Evolutionary conservation across 2,329 filamentous ascomycete genomes (phyloP).

Genomic region (Cladobotryum mycophilum): DNA sequence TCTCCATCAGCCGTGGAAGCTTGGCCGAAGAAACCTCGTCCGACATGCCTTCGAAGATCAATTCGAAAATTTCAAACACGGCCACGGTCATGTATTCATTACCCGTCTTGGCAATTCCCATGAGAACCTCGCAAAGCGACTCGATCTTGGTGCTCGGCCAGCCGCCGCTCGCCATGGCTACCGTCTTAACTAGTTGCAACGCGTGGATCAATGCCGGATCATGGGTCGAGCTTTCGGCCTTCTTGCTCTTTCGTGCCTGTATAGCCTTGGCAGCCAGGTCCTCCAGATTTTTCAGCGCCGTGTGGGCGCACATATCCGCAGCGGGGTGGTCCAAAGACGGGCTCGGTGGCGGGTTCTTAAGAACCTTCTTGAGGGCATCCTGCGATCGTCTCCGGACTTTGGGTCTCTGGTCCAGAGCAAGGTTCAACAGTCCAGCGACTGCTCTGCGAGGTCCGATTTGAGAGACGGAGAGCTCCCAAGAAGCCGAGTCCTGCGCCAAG

Average conservation of each 20-base stretch:
- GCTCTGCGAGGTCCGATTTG: constrained; percentile 83
- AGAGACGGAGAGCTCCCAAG: constrained; percentile 80
- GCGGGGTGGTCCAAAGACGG: constrained; percentile 91
- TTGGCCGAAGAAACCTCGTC: constrained; percentile 85
- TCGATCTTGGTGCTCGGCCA: constrained; percentile 98
- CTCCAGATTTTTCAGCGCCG: constrained; percentile 72
- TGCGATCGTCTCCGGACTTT: constrained; percentile 93
- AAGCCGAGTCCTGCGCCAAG: constrained; percentile 75
- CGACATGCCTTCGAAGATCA: constrained; percentile 88
- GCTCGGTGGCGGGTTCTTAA: constrained; percentile 81
- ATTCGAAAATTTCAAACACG: constrained; percentile 94
- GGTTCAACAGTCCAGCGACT: constrained; percentile 75
- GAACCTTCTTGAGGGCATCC: constrained; percentile 76
- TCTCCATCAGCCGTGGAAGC: constrained; percentile 79
- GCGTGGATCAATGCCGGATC: constrained; percentile 87
- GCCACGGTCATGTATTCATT: constrained; percentile 97
- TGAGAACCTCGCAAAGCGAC: constrained; percentile 77
- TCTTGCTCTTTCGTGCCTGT: constrained; percentile 55
- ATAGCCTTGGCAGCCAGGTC: constrained; percentile 61
- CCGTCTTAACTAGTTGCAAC: constrained; percentile 83
- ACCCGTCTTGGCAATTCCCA: constrained; percentile 81
- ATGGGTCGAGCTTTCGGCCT: constrained; percentile 56
- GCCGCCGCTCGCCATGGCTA: constrained; percentile 79
- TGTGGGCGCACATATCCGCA: constrained; percentile 92
- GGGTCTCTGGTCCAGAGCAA: constrained; percentile 80